Evolutionary conservation across 2,329 filamentous ascomycete genomes (phyloP), one percentile per base, ranked within the genome.

Genomic region (Diplodia intermedia): DNA sequence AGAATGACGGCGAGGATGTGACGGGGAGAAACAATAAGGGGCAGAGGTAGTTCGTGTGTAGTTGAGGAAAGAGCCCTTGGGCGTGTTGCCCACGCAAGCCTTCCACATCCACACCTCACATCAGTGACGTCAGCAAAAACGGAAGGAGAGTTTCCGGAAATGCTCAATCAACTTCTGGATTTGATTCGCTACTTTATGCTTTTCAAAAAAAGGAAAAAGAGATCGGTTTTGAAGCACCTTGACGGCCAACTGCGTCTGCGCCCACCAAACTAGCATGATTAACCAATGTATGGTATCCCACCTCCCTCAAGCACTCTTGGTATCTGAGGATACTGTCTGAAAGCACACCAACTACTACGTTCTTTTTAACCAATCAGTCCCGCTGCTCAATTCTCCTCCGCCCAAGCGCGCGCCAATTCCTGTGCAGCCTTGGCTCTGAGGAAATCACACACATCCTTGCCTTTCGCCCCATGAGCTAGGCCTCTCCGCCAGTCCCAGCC

Each of bases 401-500:
- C 79, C 89, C 90, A 93, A 65, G 90, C 82, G 73, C 84, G 86
- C 15, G 88, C 90, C 75, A 96, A 80, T 72, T 95, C 92, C 77
- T 86, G 88, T 15, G 92, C 91, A 74, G 97, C 78, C 2, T 89
- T 91, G 63, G 92, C 78, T 71, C 94, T 86, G 78, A 97, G 76
- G 71, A 90, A 86, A 71, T 85, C 84, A 69, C 97, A 80, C n/a
- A 97, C 83, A 70, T 94, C 91, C 57, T 84, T 84, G 0, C 88
- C 91, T 70, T 82, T 88, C 20, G 86, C 87, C 12, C 83, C 84
- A 36, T 86, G 85, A 11, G 81, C 76, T 55, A 92, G 81, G 1
- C 83, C 84, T 9, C 80, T 81, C 75, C 88, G 82, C 89, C 90
- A 96, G 82, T 89, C 91, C 91, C 91, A 93, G 14, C 88, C 88